Conservation (phyloP, 2,329 filamentous ascomycete species). For the Nemania sp. region DNA sequence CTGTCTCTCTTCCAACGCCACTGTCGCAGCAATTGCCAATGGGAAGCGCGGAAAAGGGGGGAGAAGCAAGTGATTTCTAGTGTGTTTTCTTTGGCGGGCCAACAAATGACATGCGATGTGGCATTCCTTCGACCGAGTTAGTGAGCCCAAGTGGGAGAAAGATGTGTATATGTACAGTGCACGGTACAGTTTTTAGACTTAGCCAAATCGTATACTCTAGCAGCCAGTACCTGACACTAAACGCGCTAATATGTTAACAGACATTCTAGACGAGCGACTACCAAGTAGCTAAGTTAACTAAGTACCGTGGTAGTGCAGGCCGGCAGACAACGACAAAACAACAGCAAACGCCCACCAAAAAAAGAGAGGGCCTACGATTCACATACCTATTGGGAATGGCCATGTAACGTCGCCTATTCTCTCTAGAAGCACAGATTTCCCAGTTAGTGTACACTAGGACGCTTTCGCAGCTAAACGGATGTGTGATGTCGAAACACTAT, state of each 20-base stretch:
- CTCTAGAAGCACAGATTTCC: not conserved
- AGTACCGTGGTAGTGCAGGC: not conserved
- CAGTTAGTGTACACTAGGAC: not conserved
- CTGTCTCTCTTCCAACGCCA: constrained; percentile 21
- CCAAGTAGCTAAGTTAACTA: not conserved
- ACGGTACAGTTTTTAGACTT: too few relatives aligned
- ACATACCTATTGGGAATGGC: not conserved
- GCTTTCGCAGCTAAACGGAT: not conserved
- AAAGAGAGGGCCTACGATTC: not conserved
- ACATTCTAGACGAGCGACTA: too few relatives aligned
- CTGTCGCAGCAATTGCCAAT: constrained; percentile 21
- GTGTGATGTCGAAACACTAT: constrained; percentile 1
- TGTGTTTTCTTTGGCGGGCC: not conserved
- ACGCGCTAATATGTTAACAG: too few relatives aligned
- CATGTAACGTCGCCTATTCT: constrained; percentile 28
- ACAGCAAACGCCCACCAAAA: not conserved
- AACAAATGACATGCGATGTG: not conserved
- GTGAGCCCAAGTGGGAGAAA: not conserved
- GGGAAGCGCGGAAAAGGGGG: constrained; percentile 2
- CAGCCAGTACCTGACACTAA: too few relatives aligned
- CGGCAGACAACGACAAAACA: not conserved
- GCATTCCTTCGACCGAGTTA: constrained; percentile 13
- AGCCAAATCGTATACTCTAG: too few relatives aligned
- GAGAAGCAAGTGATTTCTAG: constrained; percentile 7
- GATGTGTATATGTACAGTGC: too few relatives aligned